Base-by-base conservation (phyloP, 352 stramenopile species). In the Phytophthora lateralis region DNA sequence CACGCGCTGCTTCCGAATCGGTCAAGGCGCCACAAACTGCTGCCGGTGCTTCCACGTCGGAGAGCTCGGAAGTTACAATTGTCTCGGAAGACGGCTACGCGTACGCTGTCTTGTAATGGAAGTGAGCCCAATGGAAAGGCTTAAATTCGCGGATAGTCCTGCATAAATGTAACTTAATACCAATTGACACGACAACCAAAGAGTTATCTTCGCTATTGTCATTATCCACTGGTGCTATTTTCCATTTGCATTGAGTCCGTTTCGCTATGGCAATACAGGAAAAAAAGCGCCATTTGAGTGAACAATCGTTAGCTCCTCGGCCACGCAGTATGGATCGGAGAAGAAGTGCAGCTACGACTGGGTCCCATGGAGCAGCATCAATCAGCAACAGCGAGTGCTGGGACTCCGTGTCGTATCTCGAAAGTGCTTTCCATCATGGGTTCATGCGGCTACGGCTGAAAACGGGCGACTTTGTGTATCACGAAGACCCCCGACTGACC, bases 361-460 rank as follows among this genome's bases (percentile, higher is more conserved):
- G 52, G 47, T 20, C 29, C 37, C 20, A 56, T 46, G 41, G 44
- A n/a, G 46, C 11, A 34, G 48, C 34, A 15, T 45, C 46, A 9
- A 59, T 73, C 42, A 63, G 69, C 38, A 77, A 70, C 47, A 66
- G 65, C 42, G 80, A 89, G 65, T 91, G 75, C 55, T 90, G 78
- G 80, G 81, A 93, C 65, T 93, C 86, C 29, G 80, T 93, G 45
- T 91, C 84, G 46, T 87, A 91, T 35, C 66, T 93, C 12, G 84
- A 95, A 66, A 89, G 80, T 45, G 76, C 80, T 18, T 93, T 93
- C 63, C 81, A 93, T 56, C 80, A 93, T 60, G 82, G 77, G 18
- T 93, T 93, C 52, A 91, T 95, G 79, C 82, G 78, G 10, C 73
- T 77, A 41, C 83, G 82, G 6, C 71, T 90, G 43, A 82, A 80